Base-by-base conservation (phyloP, 192 early-diverging fungal species). In the Mortierella hygrophila region DNA sequence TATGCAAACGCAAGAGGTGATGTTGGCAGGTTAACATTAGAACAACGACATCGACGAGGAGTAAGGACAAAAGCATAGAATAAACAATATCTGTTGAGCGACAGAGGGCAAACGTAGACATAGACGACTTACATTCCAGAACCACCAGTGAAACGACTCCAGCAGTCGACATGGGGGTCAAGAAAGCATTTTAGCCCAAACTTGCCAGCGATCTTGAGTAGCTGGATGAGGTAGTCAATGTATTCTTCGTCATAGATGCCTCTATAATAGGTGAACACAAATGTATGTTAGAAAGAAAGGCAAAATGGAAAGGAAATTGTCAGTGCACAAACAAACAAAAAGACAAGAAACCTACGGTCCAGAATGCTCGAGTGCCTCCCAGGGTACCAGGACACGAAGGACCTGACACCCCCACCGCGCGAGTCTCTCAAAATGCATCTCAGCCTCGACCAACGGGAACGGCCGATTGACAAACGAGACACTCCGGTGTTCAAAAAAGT, bases 401-500 rank as follows among this genome's bases (percentile, higher is more conserved):
- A 95, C 92, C 41, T 94, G 95, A 44, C 96, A 92, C 0, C 96
- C 96, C 94, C 93, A 95, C 9, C 85, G 54, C 8, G 89, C 82
- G 20, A 97, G 77, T 42, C 95, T 89, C 37, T 79, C 78, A 42
- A 96, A 93, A 79, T 97, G 94, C 42, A 91, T 89, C 70, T 96
- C 94, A 0, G 94, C 94, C 41, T 95, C 92, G 3, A 89, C 77
- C 7, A 96, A 71, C 2, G 93, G 86, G 74, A 97, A 94, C 15
- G 96, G 96, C 21, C 95, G 72, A 35, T 94, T 94, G 37, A 97
- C 89, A 84, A 96, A 96, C 40, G 89, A 93, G 10, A 96, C 93
- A 23, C 92, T 26, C 4, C 89, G 76, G 65, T 91, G 90, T 32
- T 90, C 85, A 81, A 88, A 92, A 74, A 90, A 93, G 4, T 88